Conservation (phyloP, 805 yeast genomes). For the Ogataea degrootiae region DNA sequence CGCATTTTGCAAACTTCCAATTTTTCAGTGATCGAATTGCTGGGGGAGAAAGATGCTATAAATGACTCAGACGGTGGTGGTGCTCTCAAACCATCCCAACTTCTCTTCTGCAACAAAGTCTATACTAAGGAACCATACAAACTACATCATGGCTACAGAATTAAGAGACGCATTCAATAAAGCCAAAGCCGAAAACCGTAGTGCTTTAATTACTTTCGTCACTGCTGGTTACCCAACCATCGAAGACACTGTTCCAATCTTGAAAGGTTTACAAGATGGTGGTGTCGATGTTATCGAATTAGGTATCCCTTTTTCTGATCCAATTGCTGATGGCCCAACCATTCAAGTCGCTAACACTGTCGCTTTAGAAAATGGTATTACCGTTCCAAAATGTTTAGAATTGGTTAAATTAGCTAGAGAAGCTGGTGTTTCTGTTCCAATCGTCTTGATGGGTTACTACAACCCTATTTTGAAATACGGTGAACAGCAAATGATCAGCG, state of each 20-base stretch:
- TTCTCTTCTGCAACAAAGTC: neutral
- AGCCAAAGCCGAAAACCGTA: slow-evolving; percentile 47
- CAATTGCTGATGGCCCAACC: slow-evolving; percentile 98
- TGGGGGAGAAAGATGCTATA: too few species aligned
- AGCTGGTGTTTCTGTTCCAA: slow-evolving; percentile 82
- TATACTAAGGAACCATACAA: neutral
- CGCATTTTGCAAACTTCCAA: too few species aligned
- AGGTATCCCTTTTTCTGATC: slow-evolving; percentile 96
- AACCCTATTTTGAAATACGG: slow-evolving; percentile 91
- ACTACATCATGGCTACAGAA: slow-evolving; percentile 25
- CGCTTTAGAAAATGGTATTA: slow-evolving; percentile 82
- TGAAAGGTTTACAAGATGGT: slow-evolving; percentile 87
- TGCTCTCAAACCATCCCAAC: neutral
- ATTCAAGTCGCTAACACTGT: slow-evolving; percentile 82
- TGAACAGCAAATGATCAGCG: slow-evolving; percentile 74
- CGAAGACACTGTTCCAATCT: slow-evolving; percentile 81
- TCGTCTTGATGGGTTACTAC: slow-evolving; percentile 95
- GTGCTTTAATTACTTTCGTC: slow-evolving; percentile 85
- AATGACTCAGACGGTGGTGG: too few species aligned
- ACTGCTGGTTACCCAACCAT: slow-evolving; percentile 93
- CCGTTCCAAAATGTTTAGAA: slow-evolving; percentile 64
- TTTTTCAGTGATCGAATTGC: too few species aligned
- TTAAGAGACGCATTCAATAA: slow-evolving; percentile 31
- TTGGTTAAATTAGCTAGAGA: slow-evolving; percentile 71
- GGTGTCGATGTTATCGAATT: slow-evolving; percentile 94